phyloP scores from a whole-genome alignment of 2,329 filamentous ascomycete species.

The Curvularia hawaiiensis region DNA sequence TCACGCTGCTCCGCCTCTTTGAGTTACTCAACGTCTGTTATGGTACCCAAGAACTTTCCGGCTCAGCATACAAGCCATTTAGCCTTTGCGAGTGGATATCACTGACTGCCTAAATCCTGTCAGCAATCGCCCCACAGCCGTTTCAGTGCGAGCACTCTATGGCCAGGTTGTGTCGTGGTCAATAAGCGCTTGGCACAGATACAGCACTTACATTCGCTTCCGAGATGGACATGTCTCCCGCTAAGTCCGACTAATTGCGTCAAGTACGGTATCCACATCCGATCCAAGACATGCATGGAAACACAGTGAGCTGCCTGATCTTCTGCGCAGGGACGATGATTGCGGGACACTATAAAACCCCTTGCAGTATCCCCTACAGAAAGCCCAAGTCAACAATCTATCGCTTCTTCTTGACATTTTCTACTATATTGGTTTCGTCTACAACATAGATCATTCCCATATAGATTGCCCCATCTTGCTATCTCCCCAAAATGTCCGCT shows the following conservation, averaged over 20 bases:
- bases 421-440: neutral
- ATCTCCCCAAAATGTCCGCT: slow-evolving; percentile 18
- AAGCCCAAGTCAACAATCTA: neutral
- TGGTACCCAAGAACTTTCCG: neutral
- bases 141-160: neutral
- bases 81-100: neutral
- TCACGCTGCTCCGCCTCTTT: neutral
- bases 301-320: neutral
- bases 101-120: neutral
- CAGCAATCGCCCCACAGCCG: neutral
- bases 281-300: neutral
- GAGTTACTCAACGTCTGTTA: neutral
- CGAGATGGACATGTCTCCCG: neutral
- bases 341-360: neutral
- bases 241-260: neutral
- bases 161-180: neutral
- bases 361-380: neutral
- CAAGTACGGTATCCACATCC: neutral
- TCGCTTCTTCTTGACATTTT: neutral
- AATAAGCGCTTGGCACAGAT: slow-evolving; percentile 3
- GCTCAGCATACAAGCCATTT: neutral
- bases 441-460: neutral
- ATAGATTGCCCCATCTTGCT: neutral
- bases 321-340: neutral
- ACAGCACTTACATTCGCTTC: neutral